A percentile compares a stretch with the other conserved stretches of the same genome.
phyloP scores from a whole-genome alignment of 2,329 filamentous ascomycete species.

The Diaporthe vaccinii region DNA sequence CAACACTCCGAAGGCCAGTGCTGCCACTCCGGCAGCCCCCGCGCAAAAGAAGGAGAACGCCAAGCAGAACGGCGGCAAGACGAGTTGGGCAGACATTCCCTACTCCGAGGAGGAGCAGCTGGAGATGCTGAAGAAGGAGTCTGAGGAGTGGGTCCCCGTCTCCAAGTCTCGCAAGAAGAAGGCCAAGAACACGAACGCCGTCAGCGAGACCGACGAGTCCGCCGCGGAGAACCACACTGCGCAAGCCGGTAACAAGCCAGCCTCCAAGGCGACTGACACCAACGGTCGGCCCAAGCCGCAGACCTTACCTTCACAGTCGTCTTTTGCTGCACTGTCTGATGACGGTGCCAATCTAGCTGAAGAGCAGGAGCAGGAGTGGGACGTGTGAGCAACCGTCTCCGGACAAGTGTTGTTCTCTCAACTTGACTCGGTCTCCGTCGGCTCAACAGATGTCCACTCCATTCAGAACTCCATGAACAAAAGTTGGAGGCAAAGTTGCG shows the following conservation, averaged over 20 bases:
- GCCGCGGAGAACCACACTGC: slow-evolving; percentile 42
- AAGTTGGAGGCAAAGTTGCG: background rate
- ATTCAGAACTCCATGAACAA: background rate
- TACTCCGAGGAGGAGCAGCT: slow-evolving; percentile 75
- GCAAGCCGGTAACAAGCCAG: slow-evolving; percentile 42
- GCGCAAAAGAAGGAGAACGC: slow-evolving; percentile 53
- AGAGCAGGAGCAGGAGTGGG: slow-evolving; percentile 66
- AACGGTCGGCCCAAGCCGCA: slow-evolving; percentile 49
- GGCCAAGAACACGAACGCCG: slow-evolving; percentile 55
- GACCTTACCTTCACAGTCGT: slow-evolving; percentile 55
- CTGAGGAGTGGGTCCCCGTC: slow-evolving; percentile 72
- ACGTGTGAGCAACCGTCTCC: slow-evolving; percentile 53
- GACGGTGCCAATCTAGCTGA: slow-evolving; percentile 56
- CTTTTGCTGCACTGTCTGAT: slow-evolving; percentile 64
- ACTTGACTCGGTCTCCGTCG: slow-evolving; percentile 11
- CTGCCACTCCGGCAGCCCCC: slow-evolving; percentile 50
- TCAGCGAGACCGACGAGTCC: slow-evolving; percentile 46
- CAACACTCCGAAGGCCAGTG: slow-evolving; percentile 51
- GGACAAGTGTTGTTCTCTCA: background rate
- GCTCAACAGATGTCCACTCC: background rate
- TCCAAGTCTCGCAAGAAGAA: slow-evolving; percentile 58
- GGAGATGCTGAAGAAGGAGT: slow-evolving; percentile 68
- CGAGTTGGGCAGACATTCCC: slow-evolving; percentile 64
- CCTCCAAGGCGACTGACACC: slow-evolving; percentile 44
- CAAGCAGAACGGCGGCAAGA: slow-evolving; percentile 51